Base-by-base conservation (phyloP, 106 monocot species). In the Allium fistulosum region DNA sequence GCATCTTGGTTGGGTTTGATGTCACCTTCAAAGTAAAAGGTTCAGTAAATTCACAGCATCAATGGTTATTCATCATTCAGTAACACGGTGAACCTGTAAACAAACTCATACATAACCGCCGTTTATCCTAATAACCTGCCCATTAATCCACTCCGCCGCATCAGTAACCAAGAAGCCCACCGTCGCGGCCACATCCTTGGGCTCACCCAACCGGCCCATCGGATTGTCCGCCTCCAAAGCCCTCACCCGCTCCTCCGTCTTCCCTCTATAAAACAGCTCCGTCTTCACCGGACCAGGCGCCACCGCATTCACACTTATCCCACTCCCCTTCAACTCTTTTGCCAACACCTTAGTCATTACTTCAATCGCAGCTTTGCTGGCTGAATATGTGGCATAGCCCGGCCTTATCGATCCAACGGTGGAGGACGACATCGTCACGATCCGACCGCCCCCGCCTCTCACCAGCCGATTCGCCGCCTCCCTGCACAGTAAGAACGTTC, bases 281-380 rank as follows among this genome's bases (percentile, higher is more conserved):
- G 75, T 75, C 53, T n/a, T 51, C 28, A 75, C 53, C 61, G 75
- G 68, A 11, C 75, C 75, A 8, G 75, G 75, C 37, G 75, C 75
- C 61, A 75, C 75, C 6, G 45, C 67, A 11, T 75, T 75, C 53
- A 47, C 48, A 3, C 68, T 75, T 15, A 75, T 75, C 27, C 68
- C 62, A 60, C 53, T 75, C 27, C 75, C 75, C 53, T n/a, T 68
- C 60, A 75, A 13, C 75, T 75, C 75, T 68, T 68, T 75, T 17
- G 75, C 75, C 75, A 75, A 26, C 53, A 68, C 68, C 46, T 55
- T 62, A 14, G 61, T 68, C 51, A 69, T 75, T 47, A 68, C 75
- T 50, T 75, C 75, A 7, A 75, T 57, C 17, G 68, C 75, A 8
- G 17, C 75, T 58, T 75, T 75, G 49, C 61, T 61, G 7, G 68